Conservation (phyloP, 108 stramenopile species). For the Licmophora abbreviata region DNA sequence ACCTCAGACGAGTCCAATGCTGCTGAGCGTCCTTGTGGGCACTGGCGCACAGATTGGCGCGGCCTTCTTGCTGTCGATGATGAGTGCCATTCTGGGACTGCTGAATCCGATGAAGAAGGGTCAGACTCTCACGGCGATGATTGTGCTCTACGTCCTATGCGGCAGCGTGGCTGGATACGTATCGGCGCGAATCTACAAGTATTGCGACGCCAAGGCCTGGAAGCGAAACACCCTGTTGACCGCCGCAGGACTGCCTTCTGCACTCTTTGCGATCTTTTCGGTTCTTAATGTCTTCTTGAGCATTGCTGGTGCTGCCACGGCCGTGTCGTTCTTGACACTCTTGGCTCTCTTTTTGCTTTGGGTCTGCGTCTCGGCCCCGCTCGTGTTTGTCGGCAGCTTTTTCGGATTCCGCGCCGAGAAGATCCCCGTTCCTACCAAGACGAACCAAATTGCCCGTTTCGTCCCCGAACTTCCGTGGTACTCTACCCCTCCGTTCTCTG, state of each 20-base stretch:
- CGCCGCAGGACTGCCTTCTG: conserved; percentile 75
- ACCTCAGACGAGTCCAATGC: conserved; percentile 72
- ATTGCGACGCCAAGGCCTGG: conserved; percentile 80
- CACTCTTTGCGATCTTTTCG: conserved; percentile 77
- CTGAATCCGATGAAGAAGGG: conserved; percentile 94
- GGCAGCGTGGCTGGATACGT: conserved; percentile 89
- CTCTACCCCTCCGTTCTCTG: conserved; percentile 54
- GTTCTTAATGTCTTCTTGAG: conserved; percentile 79
- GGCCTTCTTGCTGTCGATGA: conserved; percentile 70
- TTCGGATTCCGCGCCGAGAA: conserved; percentile 82
- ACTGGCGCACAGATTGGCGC: conserved; percentile 90
- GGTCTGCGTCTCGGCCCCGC: conserved; percentile 85
- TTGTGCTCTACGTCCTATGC: conserved; percentile 88
- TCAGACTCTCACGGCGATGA: conserved; percentile 88
- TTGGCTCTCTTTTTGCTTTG: conserved; percentile 82
- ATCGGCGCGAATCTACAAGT: conserved; percentile 89
- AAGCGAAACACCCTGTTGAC: conserved; percentile 75
- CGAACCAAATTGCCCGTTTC: conserved; percentile 90
- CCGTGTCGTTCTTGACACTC: conserved; percentile 87
- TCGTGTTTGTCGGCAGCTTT: conserved; percentile 95
- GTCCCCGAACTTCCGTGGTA: conserved; percentile 90
- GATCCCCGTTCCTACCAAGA: conserved; percentile 82
- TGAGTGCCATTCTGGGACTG: conserved; percentile 79
- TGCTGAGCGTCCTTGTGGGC: conserved; percentile 87
- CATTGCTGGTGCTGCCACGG: conserved; percentile 84